Evolutionary conservation across 2,329 filamentous ascomycete genomes (phyloP).

Genomic region (Aspergillus melleus): DNA sequence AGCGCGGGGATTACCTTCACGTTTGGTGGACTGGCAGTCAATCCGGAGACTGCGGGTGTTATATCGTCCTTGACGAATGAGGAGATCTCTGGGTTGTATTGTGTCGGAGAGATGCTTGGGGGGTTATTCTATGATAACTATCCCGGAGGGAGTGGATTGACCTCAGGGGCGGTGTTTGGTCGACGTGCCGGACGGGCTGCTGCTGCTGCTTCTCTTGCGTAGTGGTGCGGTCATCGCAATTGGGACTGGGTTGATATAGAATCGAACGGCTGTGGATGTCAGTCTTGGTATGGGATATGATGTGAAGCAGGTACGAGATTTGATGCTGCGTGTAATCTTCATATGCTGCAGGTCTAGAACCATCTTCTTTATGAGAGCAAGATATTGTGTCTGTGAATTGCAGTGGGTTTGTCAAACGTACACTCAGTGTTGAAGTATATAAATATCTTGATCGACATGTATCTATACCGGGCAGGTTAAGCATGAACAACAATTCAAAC

Average conservation of each 20-base stretch:
- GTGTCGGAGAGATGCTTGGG: conserved; percentile 66
- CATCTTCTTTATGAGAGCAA: no score
- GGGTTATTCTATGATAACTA: conserved; percentile 65
- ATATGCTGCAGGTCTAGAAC: no score
- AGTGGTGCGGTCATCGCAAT: neutral
- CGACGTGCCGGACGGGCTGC: conserved; percentile 44
- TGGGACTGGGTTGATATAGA: neutral
- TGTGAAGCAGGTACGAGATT: no score
- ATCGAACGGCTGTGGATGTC: neutral
- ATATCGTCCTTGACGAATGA: conserved; percentile 47
- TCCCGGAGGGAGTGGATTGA: conserved; percentile 63
- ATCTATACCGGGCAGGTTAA: no score
- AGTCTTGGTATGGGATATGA: neutral
- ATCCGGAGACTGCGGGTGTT: conserved; percentile 56
- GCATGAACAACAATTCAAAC: no score
- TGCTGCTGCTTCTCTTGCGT: conserved; percentile 12
- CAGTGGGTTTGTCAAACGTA: no score
- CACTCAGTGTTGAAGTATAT: no score
- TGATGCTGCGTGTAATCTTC: no score
- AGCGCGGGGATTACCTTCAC: conserved; percentile 68
- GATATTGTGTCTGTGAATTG: no score
- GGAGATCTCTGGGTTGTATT: conserved; percentile 58
- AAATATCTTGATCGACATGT: no score
- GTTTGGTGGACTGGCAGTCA: conserved; percentile 63
- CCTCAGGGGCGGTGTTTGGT: conserved; percentile 58